Evolutionary conservation across 1,139 yeast genomes (phyloP).

Genomic region (Blastobotrys elegans): DNA sequence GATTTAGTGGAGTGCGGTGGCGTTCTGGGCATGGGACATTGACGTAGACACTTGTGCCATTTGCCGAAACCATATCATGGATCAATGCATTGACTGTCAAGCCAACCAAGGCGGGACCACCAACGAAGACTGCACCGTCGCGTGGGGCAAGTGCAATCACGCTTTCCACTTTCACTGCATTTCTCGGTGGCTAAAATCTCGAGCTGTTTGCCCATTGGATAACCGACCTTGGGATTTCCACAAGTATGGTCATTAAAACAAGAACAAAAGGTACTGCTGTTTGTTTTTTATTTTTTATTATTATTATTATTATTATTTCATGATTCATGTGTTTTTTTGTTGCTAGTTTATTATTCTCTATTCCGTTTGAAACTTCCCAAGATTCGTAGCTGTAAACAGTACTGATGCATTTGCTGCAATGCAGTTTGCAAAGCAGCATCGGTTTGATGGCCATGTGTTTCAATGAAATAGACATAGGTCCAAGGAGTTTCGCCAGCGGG

Average conservation of each 20-base stretch:
- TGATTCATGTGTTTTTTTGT: not conserved
- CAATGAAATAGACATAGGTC: constrained; percentile 83
- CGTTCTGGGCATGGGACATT: constrained; percentile 99
- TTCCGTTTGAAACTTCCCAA: constrained; percentile 22
- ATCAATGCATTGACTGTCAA: constrained; percentile 96
- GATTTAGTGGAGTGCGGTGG: constrained; percentile 87
- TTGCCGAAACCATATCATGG: constrained; percentile 98
- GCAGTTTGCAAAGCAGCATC: constrained; percentile 18
- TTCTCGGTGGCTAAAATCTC: constrained; percentile 91
- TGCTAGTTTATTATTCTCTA: not conserved
- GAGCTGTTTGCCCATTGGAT: constrained; percentile 96
- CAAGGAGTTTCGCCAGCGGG: constrained; percentile 61
- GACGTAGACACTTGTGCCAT: constrained; percentile 97
- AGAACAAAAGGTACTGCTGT: not conserved
- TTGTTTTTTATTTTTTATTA: constrained; percentile 7
- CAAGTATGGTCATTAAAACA: constrained; percentile 59
- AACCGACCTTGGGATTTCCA: constrained; percentile 87
- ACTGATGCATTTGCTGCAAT: constrained; percentile 18
- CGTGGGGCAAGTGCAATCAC: constrained; percentile 96
- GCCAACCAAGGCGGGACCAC: constrained; percentile 64
- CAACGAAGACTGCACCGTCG: constrained; percentile 86
- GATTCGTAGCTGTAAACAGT: constrained; percentile 18
- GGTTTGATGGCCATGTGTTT: constrained; percentile 40
- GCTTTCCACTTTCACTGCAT: constrained; percentile 96
- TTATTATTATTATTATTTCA: constrained; percentile 1